These are phyloP conservation scores for Cyberlindnera sargentensis DNA, from an alignment of 805 yeast species.

Conservation along the genomic window DNA sequence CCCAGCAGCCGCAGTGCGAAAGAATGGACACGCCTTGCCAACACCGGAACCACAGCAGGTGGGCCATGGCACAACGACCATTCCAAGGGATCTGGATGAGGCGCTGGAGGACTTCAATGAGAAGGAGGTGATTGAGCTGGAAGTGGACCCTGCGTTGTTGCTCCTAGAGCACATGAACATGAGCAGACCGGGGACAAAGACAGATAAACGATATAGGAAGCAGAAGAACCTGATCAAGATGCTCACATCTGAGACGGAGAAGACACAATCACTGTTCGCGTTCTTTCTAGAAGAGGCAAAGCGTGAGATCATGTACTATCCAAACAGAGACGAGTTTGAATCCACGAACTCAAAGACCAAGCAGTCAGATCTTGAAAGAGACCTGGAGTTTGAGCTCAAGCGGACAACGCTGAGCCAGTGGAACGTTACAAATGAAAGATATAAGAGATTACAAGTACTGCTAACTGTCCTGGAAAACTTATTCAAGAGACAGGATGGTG, in stretches of 20 bases:
- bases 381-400: constrained; percentile 16
- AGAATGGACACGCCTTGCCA: neutral
- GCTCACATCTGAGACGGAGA: constrained; percentile 6
- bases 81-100: neutral
- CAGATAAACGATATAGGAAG: constrained; percentile 14
- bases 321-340: constrained; percentile 6
- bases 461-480: constrained; percentile 10
- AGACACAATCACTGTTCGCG: constrained; percentile 6
- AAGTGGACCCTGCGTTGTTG: constrained; percentile 3
- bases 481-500: constrained; percentile 2
- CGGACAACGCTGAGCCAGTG: constrained; percentile 3
- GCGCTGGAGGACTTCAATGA: neutral
- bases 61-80: too few species aligned
- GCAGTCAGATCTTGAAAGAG: constrained; percentile 7
- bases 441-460: constrained; percentile 14
- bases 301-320: constrained; percentile 9
- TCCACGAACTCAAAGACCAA: neutral
- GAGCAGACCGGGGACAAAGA: constrained; percentile 16
- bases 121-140: constrained; percentile 4
- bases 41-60: neutral
- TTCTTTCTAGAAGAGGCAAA: constrained; percentile 14
- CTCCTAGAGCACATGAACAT: constrained; percentile 16
- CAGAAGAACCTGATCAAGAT: constrained; percentile 7
- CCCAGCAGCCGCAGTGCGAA: neutral
- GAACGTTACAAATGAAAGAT: constrained; percentile 5